Base-by-base conservation (phyloP, 176 grass and related monocot species). In the Bromus sterilis region DNA sequence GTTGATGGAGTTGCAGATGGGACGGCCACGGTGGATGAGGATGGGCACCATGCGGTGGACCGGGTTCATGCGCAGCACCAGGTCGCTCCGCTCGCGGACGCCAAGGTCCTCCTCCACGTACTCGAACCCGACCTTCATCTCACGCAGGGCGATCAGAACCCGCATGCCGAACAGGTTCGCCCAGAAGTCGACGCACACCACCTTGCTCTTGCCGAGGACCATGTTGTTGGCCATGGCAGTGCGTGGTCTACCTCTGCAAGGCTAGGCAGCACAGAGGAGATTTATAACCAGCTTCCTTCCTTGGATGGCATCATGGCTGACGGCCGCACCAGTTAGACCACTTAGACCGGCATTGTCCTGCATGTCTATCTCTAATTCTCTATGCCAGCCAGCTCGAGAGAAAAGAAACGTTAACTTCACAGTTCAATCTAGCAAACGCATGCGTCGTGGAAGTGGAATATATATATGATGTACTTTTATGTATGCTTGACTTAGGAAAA, bases 21-120 rank as follows among this genome's bases (percentile, higher is more conserved):
- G 89, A 21, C 35, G 23, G 0, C 89, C 67, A 1, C 0, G n/a
- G 61, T 84, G 89, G 68, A 84, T 81, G 2, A 84, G 75, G 13
- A 87, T 78, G 6, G 68, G 80, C 15, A 84, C 11, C 4, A 26
- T 69, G 6, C 10, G 66, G 58, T 80, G 33, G 36, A 71, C 49
- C 0, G 67, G 89, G 48, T 87, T 87, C 80, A 80, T 84, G 11
- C 44, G 58, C 0, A 18, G 37, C 37, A 91, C 84, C 2, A 87
- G 75, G 14, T 73, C 18, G 29, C 89, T 84, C 29, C 67, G 71
- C 5, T 56, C n/a, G 4, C 42, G 37, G 8, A 41, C n/a, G 0
- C 46, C 4, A 4, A 78, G 55, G 53, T 85, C 75, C 40, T 79
- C 83, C 74, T 78, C 40, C 4, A 79, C 2, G 40, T n/a, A 62